These are phyloP conservation scores for Talaromyces amestolkiae DNA, from an alignment of 2,329 filamentous ascomycete genomes.

Conservation along the genomic window DNA sequence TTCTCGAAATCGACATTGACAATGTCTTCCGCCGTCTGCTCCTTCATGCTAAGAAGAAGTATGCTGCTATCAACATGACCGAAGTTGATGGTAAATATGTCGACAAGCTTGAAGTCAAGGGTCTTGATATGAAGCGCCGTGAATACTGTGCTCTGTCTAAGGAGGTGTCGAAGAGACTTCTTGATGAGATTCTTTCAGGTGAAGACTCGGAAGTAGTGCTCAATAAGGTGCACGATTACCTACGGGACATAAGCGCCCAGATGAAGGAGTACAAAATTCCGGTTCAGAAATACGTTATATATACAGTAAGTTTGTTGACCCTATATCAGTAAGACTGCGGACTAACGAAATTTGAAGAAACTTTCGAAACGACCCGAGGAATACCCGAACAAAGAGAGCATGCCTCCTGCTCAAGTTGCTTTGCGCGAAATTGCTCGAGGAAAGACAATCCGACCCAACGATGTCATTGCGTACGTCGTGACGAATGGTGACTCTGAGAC, in stretches of 20 bases:
- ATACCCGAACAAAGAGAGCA: slow-evolving; percentile 88
- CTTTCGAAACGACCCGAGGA: slow-evolving; percentile 90
- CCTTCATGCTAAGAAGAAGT: slow-evolving; percentile 98
- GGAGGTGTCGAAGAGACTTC: slow-evolving; percentile 82
- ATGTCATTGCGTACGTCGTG: slow-evolving; percentile 95
- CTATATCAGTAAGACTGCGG: neutral
- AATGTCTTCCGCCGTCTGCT: slow-evolving; percentile 92
- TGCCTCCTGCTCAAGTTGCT: slow-evolving; percentile 97
- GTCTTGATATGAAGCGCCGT: slow-evolving; percentile 94
- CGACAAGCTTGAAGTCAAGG: slow-evolving; percentile 96
- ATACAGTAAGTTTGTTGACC: slow-evolving; percentile 55
- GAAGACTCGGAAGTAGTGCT: slow-evolving; percentile 87
- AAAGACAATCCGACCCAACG: slow-evolving; percentile 84
- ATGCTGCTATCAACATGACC: slow-evolving; percentile 91
- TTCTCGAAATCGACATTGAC: slow-evolving; percentile 97
- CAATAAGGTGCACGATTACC: slow-evolving; percentile 86
- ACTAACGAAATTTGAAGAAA: slow-evolving; percentile 54
- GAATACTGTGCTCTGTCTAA: slow-evolving; percentile 96
- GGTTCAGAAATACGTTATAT: slow-evolving; percentile 89
- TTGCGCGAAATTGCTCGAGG: slow-evolving; percentile 82
- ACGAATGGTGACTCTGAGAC: slow-evolving; percentile 66
- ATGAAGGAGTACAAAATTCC: slow-evolving; percentile 80
- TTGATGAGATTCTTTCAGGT: slow-evolving; percentile 93
- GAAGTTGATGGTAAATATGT: slow-evolving; percentile 85
- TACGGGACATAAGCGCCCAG: slow-evolving; percentile 76